Base-by-base conservation (phyloP, 2,329 filamentous ascomycete species). In the Helminthosporium solani region DNA sequence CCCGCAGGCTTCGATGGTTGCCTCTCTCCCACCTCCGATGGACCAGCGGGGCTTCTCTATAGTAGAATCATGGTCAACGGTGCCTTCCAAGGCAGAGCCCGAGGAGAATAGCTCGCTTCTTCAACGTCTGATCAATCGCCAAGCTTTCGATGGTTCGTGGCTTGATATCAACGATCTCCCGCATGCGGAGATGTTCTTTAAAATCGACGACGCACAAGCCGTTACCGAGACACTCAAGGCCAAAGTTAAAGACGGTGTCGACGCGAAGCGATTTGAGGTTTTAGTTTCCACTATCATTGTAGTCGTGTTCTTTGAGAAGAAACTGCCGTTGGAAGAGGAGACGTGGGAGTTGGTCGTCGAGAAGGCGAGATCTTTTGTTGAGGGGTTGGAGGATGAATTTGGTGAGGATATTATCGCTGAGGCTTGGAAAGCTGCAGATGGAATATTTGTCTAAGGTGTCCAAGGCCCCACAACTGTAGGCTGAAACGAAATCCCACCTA, bases 311-410 rank as follows among this genome's bases (percentile, higher is more conserved):
- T 57, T 86, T 50, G 73, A 79, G 56, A 63, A 42, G 31, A 75
- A 71, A 45, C 55, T 79, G 44, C 52, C 45, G 0, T 66, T 53
- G 0, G 72, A 81, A 36, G 67, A 73, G 57, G 83, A 83, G 4
- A 72, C 75, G 1, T 87, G 83, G 83, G 82, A 83, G 50, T 72
- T 86, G 72, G 63, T 86, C 30, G 79, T 77, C 9, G 75, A 78
- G 12, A 85, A 85, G 71, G 81, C 79, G 0, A 70, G 68, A 51
- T 9, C 19, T 3, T 42, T 31, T 4, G n/a, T 25, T 18, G 57
- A 43, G 0, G 84, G 80, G 79, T 42, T 84, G 36, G 53, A 57
- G 25, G 53, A 35, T n/a, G 34, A 15, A 33, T 39, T 43, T 15
- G 52, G 44, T 4, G 28, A n/a, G 27, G 49, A 47, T 18, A 34